Evolutionary conservation across 768 basidiomycete species (phyloP).

Genomic region (Mycena rosella): DNA sequence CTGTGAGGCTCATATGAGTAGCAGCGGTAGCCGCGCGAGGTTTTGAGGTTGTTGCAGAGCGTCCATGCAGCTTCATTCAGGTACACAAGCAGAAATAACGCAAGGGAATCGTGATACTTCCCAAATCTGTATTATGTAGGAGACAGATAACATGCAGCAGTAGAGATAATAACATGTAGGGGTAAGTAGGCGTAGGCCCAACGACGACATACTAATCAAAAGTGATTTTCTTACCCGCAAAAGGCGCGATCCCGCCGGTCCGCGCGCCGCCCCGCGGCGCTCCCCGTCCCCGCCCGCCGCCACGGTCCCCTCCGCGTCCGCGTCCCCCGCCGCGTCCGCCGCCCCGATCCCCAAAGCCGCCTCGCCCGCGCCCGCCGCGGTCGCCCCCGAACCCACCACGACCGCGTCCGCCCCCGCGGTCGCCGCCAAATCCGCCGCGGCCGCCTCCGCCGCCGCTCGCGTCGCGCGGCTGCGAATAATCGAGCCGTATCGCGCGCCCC

Average conservation of each 20-base stretch:
- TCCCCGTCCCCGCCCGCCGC: conserved; percentile 60
- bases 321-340: conserved; percentile 51
- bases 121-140: too few relatives aligned
- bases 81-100: too few relatives aligned
- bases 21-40: too few relatives aligned
- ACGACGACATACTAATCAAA: conserved; percentile 52
- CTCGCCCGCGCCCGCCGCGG: conserved; percentile 51
- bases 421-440: conserved; percentile 47
- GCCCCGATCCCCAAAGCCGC: conserved; percentile 53
- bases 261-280: conserved; percentile 62
- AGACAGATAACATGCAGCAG: background rate
- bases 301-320: conserved; percentile 54
- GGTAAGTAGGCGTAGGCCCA: too few relatives aligned
- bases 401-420: conserved; percentile 52
- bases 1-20: too few relatives aligned
- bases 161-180: background rate
- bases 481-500: conserved; percentile 85
- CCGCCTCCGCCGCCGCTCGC: conserved; percentile 62
- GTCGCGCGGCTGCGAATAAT: conserved; percentile 89
- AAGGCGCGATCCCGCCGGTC: conserved; percentile 72
- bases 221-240: conserved; percentile 77
- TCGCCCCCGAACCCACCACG: conserved; percentile 53
- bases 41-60: too few relatives aligned
- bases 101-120: too few relatives aligned
- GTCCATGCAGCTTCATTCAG: too few relatives aligned